Percentiles rank a stretch among this genome's conserved stretches.
These are phyloP conservation scores for Pichia ethanolica DNA, from an alignment of 805 yeast species.

Conservation along the genomic window DNA sequence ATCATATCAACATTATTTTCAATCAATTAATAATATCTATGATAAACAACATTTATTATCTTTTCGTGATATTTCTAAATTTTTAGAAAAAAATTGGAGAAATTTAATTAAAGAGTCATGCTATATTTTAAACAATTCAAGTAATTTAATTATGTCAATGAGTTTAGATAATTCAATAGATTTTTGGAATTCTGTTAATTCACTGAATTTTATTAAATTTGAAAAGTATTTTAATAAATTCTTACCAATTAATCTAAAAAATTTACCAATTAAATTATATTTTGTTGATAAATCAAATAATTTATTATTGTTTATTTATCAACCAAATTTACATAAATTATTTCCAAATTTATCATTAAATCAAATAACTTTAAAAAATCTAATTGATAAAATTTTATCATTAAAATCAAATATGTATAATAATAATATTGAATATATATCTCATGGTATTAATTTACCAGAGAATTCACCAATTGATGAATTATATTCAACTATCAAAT, in stretches of 20 bases:
- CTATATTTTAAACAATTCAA: slow-evolving; percentile 65
- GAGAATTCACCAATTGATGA: slow-evolving; percentile 37
- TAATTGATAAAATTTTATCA: neutral
- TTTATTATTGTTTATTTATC: slow-evolving; percentile 25
- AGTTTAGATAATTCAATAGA: slow-evolving; percentile 51
- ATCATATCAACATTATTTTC: slow-evolving; percentile 18
- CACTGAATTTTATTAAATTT: slow-evolving; percentile 20
- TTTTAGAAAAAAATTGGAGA: slow-evolving; percentile 49
- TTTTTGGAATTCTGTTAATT: slow-evolving; percentile 43
- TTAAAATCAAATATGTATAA: neutral
- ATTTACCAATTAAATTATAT: slow-evolving; percentile 44
- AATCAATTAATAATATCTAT: neutral
- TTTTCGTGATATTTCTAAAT: neutral
- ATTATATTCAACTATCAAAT: slow-evolving; percentile 37
- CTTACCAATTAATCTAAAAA: slow-evolving; percentile 24
- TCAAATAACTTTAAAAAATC: neutral
- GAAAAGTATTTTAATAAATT: slow-evolving; percentile 21
- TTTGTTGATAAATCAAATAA: neutral
- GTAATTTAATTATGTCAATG: slow-evolving; percentile 73
- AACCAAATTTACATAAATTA: neutral
- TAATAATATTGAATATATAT: neutral
- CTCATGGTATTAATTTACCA: slow-evolving; percentile 52
- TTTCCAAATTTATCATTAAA: neutral
- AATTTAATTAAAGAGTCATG: slow-evolving; percentile 82
- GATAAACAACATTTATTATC: neutral